Evolutionary conservation across 176 grass and related monocot genomes (phyloP), one percentile per base, ranked within the genome.

Genomic region (Lolium rigidum): DNA sequence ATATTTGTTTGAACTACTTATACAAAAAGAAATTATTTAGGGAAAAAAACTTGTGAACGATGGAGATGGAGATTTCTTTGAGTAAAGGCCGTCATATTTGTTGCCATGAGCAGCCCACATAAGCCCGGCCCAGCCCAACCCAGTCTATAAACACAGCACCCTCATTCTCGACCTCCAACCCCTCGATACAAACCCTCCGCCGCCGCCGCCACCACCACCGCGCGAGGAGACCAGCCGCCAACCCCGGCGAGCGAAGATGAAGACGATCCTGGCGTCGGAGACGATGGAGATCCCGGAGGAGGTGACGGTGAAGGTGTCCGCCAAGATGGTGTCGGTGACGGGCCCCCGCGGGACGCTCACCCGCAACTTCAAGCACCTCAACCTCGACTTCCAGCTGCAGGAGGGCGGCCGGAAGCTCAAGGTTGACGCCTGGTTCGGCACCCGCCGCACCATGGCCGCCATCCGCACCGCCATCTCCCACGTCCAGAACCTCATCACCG

Each of bases 371-470:
- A 97, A 97, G 92, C 95, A 97, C 82, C 92, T 95, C 75, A 97
- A 97, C 92, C 95, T 97, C 70, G 92, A 97, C 83, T 95, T 97
- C 89, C 92, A 92, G 90, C 89, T 97, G 56, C 82, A 86, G 61
- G 92, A 97, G 76, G 82, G n/a, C 8, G 92, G 92, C 1, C 87
- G 85, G 0, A 97, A 93, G 95, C 87, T 97, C 15, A 92, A 95
- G 85, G 95, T 98, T 6, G 95, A 98, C 44, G 95, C 95, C 4
- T 98, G 95, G 95, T 98, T 98, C 71, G 93, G 93, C 57, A 95
- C 93, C 12, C 93, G 93, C 85, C 86, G 87, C 60, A 98, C 95
- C 80, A 98, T 90, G 89, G 95, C 93, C 12, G 91, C 95, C 67
- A 94, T 98, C 88, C 93, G 93, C 72, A 98, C 93, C 35, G 89